These are phyloP conservation scores for Termitomyces sp. DNA, from an alignment of 768 basidiomycete genomes.

Conservation along the genomic window DNA sequence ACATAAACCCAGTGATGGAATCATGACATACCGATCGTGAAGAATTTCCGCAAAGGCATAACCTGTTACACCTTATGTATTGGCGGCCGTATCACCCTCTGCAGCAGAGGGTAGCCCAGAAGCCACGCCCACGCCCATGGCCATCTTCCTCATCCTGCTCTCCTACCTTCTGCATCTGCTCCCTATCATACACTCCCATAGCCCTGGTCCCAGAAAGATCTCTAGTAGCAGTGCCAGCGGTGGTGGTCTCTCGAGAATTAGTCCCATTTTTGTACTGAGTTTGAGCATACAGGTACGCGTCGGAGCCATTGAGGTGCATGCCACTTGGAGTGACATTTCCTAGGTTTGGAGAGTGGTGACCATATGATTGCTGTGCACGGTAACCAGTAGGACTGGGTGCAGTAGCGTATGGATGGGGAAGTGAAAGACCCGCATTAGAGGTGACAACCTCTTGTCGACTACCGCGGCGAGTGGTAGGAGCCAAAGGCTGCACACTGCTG, in stretches of 20 bases:
- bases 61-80: conserved; percentile 23
- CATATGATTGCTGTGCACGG: conserved; percentile 44
- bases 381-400: conserved; percentile 54
- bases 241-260: conserved; percentile 48
- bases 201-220: conserved; percentile 31
- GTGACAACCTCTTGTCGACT: conserved; percentile 50
- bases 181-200: conserved; percentile 64
- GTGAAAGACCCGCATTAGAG: conserved; percentile 35
- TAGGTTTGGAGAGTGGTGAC: conserved; percentile 48
- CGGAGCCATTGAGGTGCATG: conserved; percentile 48
- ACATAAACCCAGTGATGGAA: too few relatives aligned
- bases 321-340: conserved; percentile 36
- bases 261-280: conserved; percentile 43
- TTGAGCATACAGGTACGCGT: conserved; percentile 65
- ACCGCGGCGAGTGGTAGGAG: conserved; percentile 58
- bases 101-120: conserved; percentile 67
- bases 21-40: conserved; percentile 11
- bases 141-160: conserved; percentile 64
- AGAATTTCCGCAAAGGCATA: conserved; percentile 22
- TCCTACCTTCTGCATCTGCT: conserved; percentile 53
- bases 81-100: conserved; percentile 38
- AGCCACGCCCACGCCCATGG: conserved; percentile 53
- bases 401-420: conserved; percentile 70
- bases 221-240: conserved; percentile 32
- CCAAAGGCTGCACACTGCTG: conserved; percentile 62